phyloP scores from a whole-genome alignment of 2,329 filamentous ascomycete genomes.

The Massarina eburnea region DNA sequence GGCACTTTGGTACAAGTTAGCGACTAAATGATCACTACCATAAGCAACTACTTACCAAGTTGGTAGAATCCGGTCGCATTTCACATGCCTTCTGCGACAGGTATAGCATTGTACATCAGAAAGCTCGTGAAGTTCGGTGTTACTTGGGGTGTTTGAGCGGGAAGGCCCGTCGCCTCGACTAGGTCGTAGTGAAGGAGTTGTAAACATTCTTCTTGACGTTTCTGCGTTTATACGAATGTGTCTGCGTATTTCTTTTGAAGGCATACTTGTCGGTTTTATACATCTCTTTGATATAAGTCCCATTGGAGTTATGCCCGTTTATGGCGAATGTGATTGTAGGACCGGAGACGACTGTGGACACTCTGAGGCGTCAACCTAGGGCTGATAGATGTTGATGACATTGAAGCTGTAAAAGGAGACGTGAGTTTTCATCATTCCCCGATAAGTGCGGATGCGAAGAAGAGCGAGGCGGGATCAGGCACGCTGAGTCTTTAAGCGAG shows the following conservation, averaged over 20 bases:
- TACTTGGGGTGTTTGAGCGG: constrained; percentile 7
- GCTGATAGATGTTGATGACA: constrained; percentile 8
- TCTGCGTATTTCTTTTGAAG: constrained; percentile 6
- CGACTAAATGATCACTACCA: background rate
- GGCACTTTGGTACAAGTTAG: constrained; percentile 13
- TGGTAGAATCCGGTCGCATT: constrained; percentile 39
- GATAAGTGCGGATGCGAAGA: constrained; percentile 9
- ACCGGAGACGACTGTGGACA: constrained; percentile 4
- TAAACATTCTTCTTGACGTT: constrained; percentile 13
- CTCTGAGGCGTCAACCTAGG: constrained; percentile 3
- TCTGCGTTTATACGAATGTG: constrained; percentile 12
- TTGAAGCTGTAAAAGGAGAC: constrained; percentile 7
- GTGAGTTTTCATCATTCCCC: background rate
- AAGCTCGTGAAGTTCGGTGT: constrained; percentile 13
- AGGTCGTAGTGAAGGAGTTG: constrained; percentile 9
- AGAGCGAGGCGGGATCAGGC: constrained; percentile 5
- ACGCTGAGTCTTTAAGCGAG: background rate
- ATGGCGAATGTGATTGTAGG: constrained; percentile 5
- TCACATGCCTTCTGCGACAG: constrained; percentile 41
- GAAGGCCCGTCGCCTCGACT: constrained; percentile 8
- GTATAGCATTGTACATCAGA: constrained; percentile 35
- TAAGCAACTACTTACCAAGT: constrained; percentile 19
- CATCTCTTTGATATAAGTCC: constrained; percentile 1
- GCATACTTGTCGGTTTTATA: constrained; percentile 20
- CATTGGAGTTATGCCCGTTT: constrained; percentile 3